Percentiles rank a stretch among this genome's conserved stretches.
These are phyloP conservation scores for Aspergillus sergii DNA, from an alignment of 2,329 filamentous ascomycete genomes.

Conservation along the genomic window DNA sequence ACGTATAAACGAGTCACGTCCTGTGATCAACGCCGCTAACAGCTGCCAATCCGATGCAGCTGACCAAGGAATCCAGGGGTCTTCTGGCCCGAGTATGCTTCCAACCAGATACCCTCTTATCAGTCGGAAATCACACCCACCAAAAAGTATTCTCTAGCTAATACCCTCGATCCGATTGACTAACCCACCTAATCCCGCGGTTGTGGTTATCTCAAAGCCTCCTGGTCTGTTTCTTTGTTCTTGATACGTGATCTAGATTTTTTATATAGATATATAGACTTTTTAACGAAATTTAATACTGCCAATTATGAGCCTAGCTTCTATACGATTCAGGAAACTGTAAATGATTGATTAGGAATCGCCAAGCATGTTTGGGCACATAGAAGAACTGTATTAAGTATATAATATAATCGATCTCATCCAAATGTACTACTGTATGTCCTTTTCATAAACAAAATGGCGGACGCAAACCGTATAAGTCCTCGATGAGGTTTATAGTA, in stretches of 20 bases:
- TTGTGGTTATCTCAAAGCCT: neutral
- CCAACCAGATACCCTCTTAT: neutral
- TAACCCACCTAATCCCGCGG: neutral
- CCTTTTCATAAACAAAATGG: neutral
- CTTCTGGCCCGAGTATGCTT: neutral
- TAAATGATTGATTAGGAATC: neutral
- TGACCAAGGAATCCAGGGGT: neutral
- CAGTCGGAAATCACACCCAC: neutral
- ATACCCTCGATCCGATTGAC: neutral
- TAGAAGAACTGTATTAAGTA: neutral
- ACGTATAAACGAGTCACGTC: neutral
- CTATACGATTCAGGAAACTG: neutral
- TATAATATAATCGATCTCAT: neutral
- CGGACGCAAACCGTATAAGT: neutral
- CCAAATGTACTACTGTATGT: neutral
- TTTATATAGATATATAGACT: constrained; percentile 7
- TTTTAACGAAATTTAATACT: constrained; percentile 6
- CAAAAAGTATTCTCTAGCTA: neutral
- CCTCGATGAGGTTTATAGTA: neutral
- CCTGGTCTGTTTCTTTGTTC: neutral
- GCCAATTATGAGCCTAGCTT: neutral
- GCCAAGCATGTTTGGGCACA: neutral
- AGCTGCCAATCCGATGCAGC: neutral
- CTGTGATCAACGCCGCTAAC: neutral
- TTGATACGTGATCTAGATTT: neutral